A percentile compares a stretch with the other conserved stretches of the same genome.
phyloP scores from a whole-genome alignment of 2,329 filamentous ascomycete species.

The Aaosphaeria arxii region DNA sequence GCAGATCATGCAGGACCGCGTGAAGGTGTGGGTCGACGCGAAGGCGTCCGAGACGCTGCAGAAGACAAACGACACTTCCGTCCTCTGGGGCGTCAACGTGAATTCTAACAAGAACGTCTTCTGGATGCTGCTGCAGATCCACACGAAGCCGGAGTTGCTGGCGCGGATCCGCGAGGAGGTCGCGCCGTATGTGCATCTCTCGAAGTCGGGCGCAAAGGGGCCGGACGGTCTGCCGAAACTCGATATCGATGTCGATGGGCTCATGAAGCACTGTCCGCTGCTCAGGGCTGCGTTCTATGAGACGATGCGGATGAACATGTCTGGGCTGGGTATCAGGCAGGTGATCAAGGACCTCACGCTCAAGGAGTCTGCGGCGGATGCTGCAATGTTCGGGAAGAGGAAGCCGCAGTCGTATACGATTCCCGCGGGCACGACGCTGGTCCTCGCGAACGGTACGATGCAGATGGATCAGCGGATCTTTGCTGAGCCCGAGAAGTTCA shows the following conservation, averaged over 20 bases:
- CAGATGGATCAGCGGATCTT: conserved; percentile 14
- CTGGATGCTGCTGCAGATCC: conserved; percentile 50
- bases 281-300: conserved; percentile 11
- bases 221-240: conserved; percentile 6
- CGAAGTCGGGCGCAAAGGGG: conserved; percentile 4
- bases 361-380: conserved; percentile 9
- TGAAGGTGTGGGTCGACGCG: conserved; percentile 9
- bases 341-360: conserved; percentile 8
- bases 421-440: conserved; percentile 9
- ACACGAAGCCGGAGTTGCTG: conserved; percentile 40
- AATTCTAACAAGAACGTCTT: conserved; percentile 29
- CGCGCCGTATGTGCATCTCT: conserved; percentile 39
- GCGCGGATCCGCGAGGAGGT: conserved; percentile 46
- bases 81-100: conserved; percentile 12
- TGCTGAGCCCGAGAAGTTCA: conserved; percentile 8
- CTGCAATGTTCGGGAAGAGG: conserved; percentile 10
- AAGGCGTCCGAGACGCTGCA: conserved; percentile 7
- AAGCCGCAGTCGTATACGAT: conserved; percentile 9
- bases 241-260: conserved; percentile 9
- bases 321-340: conserved; percentile 9
- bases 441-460: conserved; percentile 10
- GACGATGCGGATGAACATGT: conserved; percentile 13
- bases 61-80: conserved; percentile 10
- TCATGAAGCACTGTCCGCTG: conserved; percentile 8
- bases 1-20: conserved; percentile 9